phyloP scores from a whole-genome alignment of 2,329 filamentous ascomycete species.

The Dothiorella sarmentorum region DNA sequence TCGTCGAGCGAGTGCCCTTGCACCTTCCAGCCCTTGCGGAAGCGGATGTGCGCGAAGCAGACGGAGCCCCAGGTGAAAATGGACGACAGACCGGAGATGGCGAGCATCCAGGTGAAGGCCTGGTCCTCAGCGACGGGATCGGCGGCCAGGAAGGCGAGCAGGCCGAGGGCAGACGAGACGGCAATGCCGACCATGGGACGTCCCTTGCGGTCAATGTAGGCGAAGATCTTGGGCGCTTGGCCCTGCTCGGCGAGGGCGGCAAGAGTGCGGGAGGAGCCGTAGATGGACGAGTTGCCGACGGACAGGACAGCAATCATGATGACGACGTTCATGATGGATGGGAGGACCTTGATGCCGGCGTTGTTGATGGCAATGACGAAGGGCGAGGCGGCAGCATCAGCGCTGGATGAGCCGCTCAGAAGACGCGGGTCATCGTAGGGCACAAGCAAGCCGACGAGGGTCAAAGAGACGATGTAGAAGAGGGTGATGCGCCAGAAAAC shows the following conservation, averaged over 20 bases:
- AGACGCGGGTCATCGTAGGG: conserved; percentile 66
- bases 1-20: conserved; percentile 42
- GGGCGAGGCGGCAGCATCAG: conserved; percentile 73
- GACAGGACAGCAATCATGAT: conserved; percentile 88
- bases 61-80: conserved; percentile 82
- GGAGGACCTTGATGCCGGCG: conserved; percentile 75
- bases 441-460: conserved; percentile 77
- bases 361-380: conserved; percentile 91
- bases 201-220: conserved; percentile 52
- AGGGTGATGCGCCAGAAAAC: conserved; percentile 89
- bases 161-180: conserved; percentile 55
- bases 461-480: conserved; percentile 83
- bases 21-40: conserved; percentile 56
- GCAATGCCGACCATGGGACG: conserved; percentile 48
- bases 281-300: conserved; percentile 88
- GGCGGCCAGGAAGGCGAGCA: conserved; percentile 66
- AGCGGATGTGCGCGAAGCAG: conserved; percentile 85
- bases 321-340: conserved; percentile 88
- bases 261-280: conserved; percentile 85
- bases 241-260: conserved; percentile 82
- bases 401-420: conserved; percentile 54
- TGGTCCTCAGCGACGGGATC: conserved; percentile 64
- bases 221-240: conserved; percentile 55
- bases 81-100: conserved; percentile 68
- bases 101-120: conserved; percentile 77